Percentiles rank a stretch among this genome's conserved stretches.
Conservation (phyloP, 2,329 filamentous ascomycete species). For the Arthrinium phaeospermum region DNA sequence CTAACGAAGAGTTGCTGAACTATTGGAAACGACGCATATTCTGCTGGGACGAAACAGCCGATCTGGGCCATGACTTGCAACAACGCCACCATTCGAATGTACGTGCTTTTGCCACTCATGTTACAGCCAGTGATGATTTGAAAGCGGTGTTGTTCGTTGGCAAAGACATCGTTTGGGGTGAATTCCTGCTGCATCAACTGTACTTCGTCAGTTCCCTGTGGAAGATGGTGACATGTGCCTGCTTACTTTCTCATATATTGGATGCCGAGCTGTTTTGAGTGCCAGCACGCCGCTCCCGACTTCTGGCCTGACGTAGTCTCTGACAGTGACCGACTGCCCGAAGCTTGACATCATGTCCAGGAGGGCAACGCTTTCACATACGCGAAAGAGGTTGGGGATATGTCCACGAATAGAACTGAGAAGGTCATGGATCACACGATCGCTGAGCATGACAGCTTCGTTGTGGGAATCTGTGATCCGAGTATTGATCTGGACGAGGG, state of each 20-base stretch:
- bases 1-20: conserved; percentile 85
- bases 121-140: conserved; percentile 96
- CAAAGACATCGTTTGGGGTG: conserved; percentile 90
- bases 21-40: conserved; percentile 82
- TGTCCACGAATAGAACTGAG: conserved; percentile 74
- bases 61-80: conserved; percentile 94
- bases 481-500: conserved; percentile 80
- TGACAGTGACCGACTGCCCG: conserved; percentile 71
- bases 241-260: conserved; percentile 72
- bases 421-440: conserved; percentile 74
- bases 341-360: conserved; percentile 86
- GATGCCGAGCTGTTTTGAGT: conserved; percentile 77
- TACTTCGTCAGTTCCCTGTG: conserved; percentile 18
- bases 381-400: conserved; percentile 76
- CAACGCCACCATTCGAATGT: conserved; percentile 84
- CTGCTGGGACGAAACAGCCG: conserved; percentile 86
- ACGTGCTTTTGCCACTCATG: conserved; percentile 98
- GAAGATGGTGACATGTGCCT: not conserved
- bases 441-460: conserved; percentile 83
- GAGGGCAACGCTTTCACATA: conserved; percentile 85
- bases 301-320: conserved; percentile 68
- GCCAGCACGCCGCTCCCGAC: conserved; percentile 72
- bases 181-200: conserved; percentile 70
- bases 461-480: conserved; percentile 81
- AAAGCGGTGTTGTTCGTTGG: conserved; percentile 79